Evolutionary conservation across 129 eudicot species (phyloP).

Genomic region (Apium graveolens): DNA sequence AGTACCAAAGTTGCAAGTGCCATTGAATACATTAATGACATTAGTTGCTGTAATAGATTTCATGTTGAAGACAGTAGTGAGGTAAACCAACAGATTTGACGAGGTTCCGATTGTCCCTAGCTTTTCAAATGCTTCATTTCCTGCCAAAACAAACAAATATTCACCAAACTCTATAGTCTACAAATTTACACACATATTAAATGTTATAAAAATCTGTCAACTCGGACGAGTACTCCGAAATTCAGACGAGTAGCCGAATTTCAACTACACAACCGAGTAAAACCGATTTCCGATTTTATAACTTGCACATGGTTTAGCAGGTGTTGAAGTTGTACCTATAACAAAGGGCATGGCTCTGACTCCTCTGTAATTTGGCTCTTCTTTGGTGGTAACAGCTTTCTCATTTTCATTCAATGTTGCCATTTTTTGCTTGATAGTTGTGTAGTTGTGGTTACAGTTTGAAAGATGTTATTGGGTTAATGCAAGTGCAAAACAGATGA

Average conservation of each 20-base stretch:
- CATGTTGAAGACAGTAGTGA: constrained; percentile 25
- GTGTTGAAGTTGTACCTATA: neutral
- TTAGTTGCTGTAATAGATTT: constrained; percentile 18
- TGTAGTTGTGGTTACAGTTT: neutral
- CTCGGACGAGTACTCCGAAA: too few relatives aligned
- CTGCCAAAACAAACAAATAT: neutral
- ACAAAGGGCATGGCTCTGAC: constrained; percentile 10
- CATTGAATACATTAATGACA: constrained; percentile 16
- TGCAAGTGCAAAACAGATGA: neutral
- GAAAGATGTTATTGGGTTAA: neutral
- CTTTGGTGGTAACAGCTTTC: neutral
- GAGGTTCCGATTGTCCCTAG: constrained; percentile 17
- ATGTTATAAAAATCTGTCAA: too few relatives aligned
- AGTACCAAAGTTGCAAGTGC: constrained; percentile 18
- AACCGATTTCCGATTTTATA: too few relatives aligned
- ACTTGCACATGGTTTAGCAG: neutral
- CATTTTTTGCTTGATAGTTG: neutral
- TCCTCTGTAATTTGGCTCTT: constrained; percentile 13
- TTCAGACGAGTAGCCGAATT: too few relatives aligned
- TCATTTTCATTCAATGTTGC: neutral
- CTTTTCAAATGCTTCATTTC: constrained; percentile 22
- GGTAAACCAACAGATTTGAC: constrained; percentile 16
- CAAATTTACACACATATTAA: too few relatives aligned
- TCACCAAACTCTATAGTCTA: neutral
- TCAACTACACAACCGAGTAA: too few relatives aligned